Conservation (phyloP, 73 alveolate genomes). For the Breviolum minutum region DNA sequence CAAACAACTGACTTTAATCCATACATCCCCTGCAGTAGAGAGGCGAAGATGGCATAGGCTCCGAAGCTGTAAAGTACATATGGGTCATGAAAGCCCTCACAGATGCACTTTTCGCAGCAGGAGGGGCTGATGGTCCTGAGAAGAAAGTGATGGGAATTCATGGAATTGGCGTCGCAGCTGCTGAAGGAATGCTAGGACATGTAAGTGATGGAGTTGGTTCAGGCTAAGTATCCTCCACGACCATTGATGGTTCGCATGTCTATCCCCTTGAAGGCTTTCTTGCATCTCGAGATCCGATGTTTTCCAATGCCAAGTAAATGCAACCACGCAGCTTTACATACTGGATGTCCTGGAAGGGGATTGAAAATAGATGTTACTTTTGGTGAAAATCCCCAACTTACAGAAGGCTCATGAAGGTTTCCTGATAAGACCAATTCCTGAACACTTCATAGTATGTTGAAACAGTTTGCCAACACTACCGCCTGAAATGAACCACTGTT, state of each 20-base stretch:
- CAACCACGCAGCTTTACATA: not conserved
- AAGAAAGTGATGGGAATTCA: not conserved
- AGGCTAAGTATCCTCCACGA: not conserved
- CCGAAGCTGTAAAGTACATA: slow-evolving; percentile 4
- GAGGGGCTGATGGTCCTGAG: not conserved
- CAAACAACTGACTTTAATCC: not conserved
- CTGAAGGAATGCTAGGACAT: not conserved
- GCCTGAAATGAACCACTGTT: not conserved
- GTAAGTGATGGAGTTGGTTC: too few relatives aligned
- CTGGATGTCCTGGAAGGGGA: not conserved
- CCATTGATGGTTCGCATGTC: not conserved
- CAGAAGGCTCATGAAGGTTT: not conserved
- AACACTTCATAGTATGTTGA: not conserved
- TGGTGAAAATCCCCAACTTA: not conserved
- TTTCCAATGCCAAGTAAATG: slow-evolving; percentile 10
- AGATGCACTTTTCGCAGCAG: not conserved
- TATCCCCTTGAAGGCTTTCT: not conserved
- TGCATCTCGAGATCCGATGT: not conserved
- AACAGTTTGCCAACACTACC: too few relatives aligned
- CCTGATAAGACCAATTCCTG: not conserved
- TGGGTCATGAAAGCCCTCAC: not conserved
- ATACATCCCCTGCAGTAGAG: not conserved
- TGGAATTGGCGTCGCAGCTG: too few relatives aligned
- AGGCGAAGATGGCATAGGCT: slow-evolving; percentile 54
- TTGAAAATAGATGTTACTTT: not conserved